These are phyloP conservation scores for Entomortierella parvispora DNA, from an alignment of 192 early-diverging fungal species.

Conservation along the genomic window DNA sequence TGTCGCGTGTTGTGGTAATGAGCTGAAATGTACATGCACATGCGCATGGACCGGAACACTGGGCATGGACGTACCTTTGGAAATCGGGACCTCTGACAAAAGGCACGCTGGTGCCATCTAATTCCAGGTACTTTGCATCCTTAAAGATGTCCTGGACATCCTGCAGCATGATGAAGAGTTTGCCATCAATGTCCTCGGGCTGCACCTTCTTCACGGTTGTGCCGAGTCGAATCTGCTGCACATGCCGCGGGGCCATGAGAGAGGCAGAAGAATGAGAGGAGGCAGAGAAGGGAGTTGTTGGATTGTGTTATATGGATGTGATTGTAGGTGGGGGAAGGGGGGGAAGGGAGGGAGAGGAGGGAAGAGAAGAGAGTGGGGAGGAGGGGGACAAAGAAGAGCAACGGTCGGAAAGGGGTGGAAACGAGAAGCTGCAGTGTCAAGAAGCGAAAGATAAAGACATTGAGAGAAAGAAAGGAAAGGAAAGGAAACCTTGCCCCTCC, in stretches of 20 bases:
- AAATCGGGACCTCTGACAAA: too few relatives aligned
- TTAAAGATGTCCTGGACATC: constrained; percentile 30
- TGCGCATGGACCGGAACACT: too few relatives aligned
- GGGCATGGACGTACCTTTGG: too few relatives aligned
- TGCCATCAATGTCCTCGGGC: constrained; percentile 10
- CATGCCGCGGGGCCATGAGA: constrained; percentile 25
- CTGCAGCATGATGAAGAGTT: constrained; percentile 9
- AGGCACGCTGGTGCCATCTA: constrained; percentile 14
- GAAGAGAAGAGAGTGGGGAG: neutral
- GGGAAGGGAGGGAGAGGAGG: neutral
- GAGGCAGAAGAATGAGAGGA: too few relatives aligned
- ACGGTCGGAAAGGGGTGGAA: too few relatives aligned
- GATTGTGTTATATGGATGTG: neutral
- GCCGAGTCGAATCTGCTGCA: constrained; percentile 21
- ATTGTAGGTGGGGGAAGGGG: neutral
- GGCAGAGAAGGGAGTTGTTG: too few relatives aligned
- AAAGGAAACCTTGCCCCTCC: neutral
- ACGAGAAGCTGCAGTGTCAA: too few relatives aligned
- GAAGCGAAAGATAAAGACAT: neutral
- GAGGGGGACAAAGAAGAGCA: too few relatives aligned
- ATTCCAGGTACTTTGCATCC: constrained; percentile 10
- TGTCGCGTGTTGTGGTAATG: too few relatives aligned
- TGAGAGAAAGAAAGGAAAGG: neutral
- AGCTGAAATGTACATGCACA: too few relatives aligned
- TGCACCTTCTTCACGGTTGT: constrained; percentile 7